Evolutionary conservation across 2,329 filamentous ascomycete species (phyloP), one percentile per base, ranked within the genome.

Genomic region (Nothopassalora personata): DNA sequence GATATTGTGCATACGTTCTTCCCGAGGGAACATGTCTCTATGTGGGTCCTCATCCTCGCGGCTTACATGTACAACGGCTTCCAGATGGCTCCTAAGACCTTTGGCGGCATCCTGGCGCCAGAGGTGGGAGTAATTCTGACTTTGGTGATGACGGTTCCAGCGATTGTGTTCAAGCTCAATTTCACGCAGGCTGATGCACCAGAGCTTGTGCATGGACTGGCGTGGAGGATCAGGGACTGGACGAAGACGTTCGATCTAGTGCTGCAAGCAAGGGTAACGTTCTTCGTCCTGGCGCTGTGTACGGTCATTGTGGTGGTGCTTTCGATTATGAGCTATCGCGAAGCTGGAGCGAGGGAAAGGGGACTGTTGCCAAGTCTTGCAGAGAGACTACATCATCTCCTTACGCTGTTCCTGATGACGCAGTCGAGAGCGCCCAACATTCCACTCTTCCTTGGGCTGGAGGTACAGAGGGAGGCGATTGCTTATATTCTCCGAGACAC

Each of bases 131-230:
- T 70, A 59, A 59, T 64, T 60, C 56, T 75, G 18, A 73, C 74
- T 2, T 67, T 81, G 10, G 67, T 74, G 7, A 64, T 86, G 3
- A 75, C 80, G 3, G 71, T 78, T 9, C 77, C 81, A 15, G 88
- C 90, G 0, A 81, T 94, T 23, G 80, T 86, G 4, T 99, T 97
- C 80, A 99, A 99, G 75, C 77, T 97, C 27, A 87, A 87, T 1
- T 97, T 97, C 71, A 94, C 91, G 0, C 83, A 85, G 50, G 86
- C 91, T 56, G 94, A 97, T 73, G 89, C 92, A 0, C 92, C 93
- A 0, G 94, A 97, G 72, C 70, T 61, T 33, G 73, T 86, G 18
- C 72, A 81, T 23, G 76, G 74, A 52, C 77, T 85, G 13, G 81
- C 71, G 18, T 63, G 59, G 13, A 57, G 61, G 34, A 58, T 74